These are phyloP conservation scores for Taphrina flavorubra DNA, from an alignment of 1,139 yeast genomes.

Conservation along the genomic window DNA sequence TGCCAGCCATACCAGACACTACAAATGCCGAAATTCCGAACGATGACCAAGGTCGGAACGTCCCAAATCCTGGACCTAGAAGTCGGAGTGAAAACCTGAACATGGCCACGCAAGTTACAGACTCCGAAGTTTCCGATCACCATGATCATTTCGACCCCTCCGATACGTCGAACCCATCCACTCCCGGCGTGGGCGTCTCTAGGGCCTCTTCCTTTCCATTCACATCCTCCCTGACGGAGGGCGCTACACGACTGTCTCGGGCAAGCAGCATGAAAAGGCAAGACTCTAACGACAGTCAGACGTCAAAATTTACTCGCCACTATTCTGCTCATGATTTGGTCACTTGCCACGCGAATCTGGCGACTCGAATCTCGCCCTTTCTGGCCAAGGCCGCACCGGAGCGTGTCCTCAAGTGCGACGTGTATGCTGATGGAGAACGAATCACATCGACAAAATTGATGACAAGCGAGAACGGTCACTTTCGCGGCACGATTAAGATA, in stretches of 20 bases:
- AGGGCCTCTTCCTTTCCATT: conserved; percentile 14
- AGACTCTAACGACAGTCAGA: conserved; percentile 15
- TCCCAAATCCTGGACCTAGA: conserved; percentile 1
- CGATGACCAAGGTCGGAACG: neutral
- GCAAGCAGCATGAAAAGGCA: conserved; percentile 22
- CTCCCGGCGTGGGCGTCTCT: neutral
- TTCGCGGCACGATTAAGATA: conserved; percentile 27
- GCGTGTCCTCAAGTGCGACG: conserved; percentile 43
- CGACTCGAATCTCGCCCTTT: conserved; percentile 45
- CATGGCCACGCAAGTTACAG: neutral
- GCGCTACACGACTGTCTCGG: neutral
- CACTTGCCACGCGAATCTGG: conserved; percentile 29
- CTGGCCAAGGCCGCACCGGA: conserved; percentile 44
- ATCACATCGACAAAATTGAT: conserved; percentile 40
- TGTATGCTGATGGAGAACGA: conserved; percentile 43
- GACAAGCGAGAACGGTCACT: conserved; percentile 46
- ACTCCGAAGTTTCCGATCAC: neutral
- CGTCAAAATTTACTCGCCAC: conserved; percentile 17
- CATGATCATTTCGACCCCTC: conserved; percentile 2
- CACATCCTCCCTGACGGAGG: neutral
- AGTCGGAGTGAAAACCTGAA: neutral
- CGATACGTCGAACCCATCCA: conserved; percentile 15
- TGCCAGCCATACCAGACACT: conserved; percentile 41
- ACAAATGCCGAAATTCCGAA: neutral
- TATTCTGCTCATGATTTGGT: conserved; percentile 36